Evolutionary conservation across 1,284 basidiomycete genomes (phyloP).

Genomic region (Athelia psychrophila): DNA sequence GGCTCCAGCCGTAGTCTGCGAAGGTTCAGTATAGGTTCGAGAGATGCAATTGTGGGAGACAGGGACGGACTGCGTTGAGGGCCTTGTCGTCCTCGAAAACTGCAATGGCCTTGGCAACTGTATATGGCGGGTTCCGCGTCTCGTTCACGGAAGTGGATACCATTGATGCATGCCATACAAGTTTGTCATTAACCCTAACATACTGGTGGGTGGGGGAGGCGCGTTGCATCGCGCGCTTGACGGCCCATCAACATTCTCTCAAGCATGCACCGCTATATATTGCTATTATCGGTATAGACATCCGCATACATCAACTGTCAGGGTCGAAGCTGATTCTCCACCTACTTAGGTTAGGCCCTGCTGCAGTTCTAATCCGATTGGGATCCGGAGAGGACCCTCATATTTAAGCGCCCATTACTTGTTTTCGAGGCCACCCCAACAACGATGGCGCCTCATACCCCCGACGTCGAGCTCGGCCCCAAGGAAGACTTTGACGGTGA

Average conservation of each 20-base stretch:
- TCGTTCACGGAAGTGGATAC: background rate
- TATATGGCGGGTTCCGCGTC: background rate
- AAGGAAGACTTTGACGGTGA: constrained; percentile 12
- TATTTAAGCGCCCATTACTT: background rate
- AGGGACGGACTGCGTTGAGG: background rate
- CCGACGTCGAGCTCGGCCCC: constrained; percentile 18
- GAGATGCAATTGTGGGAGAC: no score
- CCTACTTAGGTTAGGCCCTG: no score
- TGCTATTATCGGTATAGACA: background rate
- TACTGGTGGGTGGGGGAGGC: background rate
- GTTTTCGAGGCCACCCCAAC: background rate
- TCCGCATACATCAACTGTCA: background rate
- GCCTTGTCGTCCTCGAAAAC: background rate
- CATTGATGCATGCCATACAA: background rate
- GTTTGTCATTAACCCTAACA: background rate
- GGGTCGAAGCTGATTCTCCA: no score
- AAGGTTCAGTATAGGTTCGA: background rate
- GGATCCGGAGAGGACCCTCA: no score
- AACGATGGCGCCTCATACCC: background rate
- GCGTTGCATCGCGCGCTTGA: background rate
- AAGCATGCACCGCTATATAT: background rate
- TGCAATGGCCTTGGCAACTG: background rate
- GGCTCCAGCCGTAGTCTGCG: constrained; percentile 70
- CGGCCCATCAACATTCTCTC: background rate
- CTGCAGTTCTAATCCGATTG: no score